phyloP scores from a whole-genome alignment of 768 basidiomycete species.

The Lepiota brunneoincarnata region DNA sequence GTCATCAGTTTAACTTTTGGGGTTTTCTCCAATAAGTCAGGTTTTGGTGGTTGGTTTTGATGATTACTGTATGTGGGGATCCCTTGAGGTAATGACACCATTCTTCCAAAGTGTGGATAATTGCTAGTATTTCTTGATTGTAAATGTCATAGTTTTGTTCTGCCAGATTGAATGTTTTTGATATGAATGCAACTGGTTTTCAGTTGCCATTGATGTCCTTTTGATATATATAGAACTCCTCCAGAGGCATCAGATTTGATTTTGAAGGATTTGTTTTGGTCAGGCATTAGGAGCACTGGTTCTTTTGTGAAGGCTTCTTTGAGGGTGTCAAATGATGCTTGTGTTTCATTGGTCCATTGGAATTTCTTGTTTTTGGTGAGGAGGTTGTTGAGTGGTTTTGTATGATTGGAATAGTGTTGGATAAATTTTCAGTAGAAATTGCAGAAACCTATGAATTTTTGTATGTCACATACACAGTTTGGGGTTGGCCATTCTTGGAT shows the following conservation, averaged over 20 bases:
- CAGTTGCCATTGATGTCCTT: constrained; percentile 1
- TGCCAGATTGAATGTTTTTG: too few species aligned
- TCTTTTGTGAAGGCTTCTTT: constrained; percentile 23
- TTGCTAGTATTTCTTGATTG: too few species aligned
- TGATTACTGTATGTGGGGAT: too few species aligned
- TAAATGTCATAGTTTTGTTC: too few species aligned
- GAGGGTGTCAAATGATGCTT: constrained; percentile 25
- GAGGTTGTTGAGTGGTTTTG: constrained; percentile 25
- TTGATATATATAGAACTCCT: constrained; percentile 20
- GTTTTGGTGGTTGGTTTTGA: too few species aligned
- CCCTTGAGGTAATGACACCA: too few species aligned
- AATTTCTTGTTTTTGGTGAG: constrained; percentile 24
- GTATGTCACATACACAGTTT: constrained; percentile 18
- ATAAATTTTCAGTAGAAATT: constrained; percentile 38
- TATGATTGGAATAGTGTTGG: constrained; percentile 23
- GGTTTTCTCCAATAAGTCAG: too few species aligned
- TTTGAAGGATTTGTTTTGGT: constrained; percentile 17
- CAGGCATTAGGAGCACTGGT: constrained; percentile 23
- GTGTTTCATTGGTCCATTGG: constrained; percentile 20
- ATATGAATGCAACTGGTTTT: too few species aligned
- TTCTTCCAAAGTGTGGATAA: too few species aligned
- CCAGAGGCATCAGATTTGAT: constrained; percentile 30
- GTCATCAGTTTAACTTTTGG: too few species aligned
- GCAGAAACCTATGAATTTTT: constrained; percentile 39
- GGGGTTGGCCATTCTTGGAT: constrained; percentile 6